These are phyloP conservation scores for Raffaelea arxii DNA, from an alignment of 2,329 filamentous ascomycete species.

Conservation along the genomic window DNA sequence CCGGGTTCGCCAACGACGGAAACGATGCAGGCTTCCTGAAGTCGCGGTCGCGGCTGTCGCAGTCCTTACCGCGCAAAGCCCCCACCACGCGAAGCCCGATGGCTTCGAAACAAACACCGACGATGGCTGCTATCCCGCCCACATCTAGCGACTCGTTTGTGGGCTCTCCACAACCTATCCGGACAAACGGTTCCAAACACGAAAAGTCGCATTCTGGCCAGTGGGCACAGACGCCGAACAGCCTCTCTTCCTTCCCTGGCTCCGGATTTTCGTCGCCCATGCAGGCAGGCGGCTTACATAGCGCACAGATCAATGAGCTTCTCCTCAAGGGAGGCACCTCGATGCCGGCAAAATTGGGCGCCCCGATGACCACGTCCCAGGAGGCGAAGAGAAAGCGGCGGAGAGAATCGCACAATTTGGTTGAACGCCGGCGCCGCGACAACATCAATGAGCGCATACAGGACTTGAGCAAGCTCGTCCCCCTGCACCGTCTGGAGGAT, in stretches of 20 bases:
- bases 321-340: conserved; percentile 82
- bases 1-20: conserved; percentile 36
- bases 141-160: conserved; percentile 60
- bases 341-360: conserved; percentile 74
- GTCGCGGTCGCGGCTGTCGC: conserved; percentile 46
- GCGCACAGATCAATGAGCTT: conserved; percentile 77
- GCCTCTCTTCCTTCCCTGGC: conserved; percentile 75
- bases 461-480: conserved; percentile 87
- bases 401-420: conserved; percentile 90
- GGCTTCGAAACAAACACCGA: conserved; percentile 69
- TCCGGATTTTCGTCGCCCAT: conserved; percentile 83
- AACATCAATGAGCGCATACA: conserved; percentile 99
- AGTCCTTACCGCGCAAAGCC: conserved; percentile 60
- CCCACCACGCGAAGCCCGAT: conserved; percentile 67
- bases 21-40: conserved; percentile 46
- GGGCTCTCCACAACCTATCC: conserved; percentile 60
- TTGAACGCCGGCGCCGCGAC: conserved; percentile 87
- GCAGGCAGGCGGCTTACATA: conserved; percentile 49
- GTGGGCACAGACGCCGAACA: conserved; percentile 82
- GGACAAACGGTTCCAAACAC: conserved; percentile 55
- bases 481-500: conserved; percentile 84
- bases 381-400: conserved; percentile 89
- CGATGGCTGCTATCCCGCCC: conserved; percentile 63
- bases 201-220: conserved; percentile 80
- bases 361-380: conserved; percentile 55